A percentile compares a stretch with the other conserved stretches of the same genome.
These are phyloP conservation scores for Olyra latifolia DNA, from an alignment of 176 grass and related monocot species.

Conservation along the genomic window DNA sequence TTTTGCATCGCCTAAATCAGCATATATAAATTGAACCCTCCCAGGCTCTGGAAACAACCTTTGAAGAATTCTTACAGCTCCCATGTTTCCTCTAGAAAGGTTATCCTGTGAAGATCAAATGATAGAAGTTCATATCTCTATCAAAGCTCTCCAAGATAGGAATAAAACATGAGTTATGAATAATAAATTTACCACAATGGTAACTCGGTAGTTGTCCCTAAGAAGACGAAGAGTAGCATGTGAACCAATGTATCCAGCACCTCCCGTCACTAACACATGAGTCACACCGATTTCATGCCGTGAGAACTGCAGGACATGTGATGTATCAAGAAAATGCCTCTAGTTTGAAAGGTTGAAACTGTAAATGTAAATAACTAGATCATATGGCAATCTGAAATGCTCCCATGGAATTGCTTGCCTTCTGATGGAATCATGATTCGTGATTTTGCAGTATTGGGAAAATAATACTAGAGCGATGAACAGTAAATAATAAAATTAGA, in stretches of 20 bases:
- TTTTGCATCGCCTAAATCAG: slow-evolving; percentile 89
- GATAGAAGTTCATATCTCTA: neutral
- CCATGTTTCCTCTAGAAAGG: slow-evolving; percentile 95
- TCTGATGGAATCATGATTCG: neutral
- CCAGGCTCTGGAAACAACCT: slow-evolving; percentile 76
- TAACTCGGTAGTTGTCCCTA: slow-evolving; percentile 84
- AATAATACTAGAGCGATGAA: slow-evolving; percentile 4
- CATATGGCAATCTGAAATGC: neutral
- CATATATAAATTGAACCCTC: slow-evolving; percentile 97
- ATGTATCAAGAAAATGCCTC: slow-evolving; percentile 29
- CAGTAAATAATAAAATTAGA: neutral
- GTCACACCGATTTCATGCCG: slow-evolving; percentile 86
- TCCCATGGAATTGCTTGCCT: neutral
- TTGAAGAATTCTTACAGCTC: slow-evolving; percentile 78
- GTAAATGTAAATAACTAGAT: neutral
- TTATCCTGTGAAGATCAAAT: slow-evolving; percentile 73
- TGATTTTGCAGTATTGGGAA: neutral
- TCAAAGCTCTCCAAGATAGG: neutral
- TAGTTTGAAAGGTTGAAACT: slow-evolving; percentile 15
- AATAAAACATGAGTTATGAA: neutral
- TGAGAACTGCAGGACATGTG: slow-evolving; percentile 70
- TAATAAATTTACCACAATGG: slow-evolving; percentile 89
- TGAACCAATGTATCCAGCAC: slow-evolving; percentile 92
- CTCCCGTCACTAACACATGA: slow-evolving; percentile 96
- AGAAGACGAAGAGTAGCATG: slow-evolving; percentile 95